Evolutionary conservation across 1,139 yeast genomes (phyloP).

Genomic region (Zygosaccharomyces sapae): DNA sequence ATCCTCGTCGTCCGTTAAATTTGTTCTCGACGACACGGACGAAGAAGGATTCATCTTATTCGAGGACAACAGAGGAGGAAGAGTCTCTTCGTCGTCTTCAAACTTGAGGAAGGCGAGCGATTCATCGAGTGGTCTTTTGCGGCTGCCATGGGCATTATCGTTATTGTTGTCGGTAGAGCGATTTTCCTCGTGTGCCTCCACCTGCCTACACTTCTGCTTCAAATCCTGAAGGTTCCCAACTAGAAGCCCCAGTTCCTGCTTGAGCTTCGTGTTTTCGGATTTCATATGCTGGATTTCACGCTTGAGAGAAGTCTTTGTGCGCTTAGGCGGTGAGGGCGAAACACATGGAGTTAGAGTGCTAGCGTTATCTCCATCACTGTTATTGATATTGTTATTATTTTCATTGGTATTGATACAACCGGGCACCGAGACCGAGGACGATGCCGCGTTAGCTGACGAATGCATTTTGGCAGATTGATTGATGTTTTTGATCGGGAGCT

Average conservation of each 20-base stretch:
- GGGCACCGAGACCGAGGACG: background rate
- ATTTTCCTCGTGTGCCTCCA: constrained; percentile 3
- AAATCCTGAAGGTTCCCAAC: constrained; percentile 26
- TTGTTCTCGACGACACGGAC: constrained; percentile 20
- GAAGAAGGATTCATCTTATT: constrained; percentile 21
- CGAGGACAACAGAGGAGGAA: constrained; percentile 16
- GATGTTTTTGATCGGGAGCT: constrained; percentile 8
- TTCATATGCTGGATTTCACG: constrained; percentile 25
- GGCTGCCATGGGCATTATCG: background rate
- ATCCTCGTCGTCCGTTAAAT: constrained; percentile 25
- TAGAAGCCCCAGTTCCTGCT: constrained; percentile 25
- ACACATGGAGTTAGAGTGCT: background rate
- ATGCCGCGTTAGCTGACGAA: background rate
- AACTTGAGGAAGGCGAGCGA: constrained; percentile 32
- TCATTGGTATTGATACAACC: background rate
- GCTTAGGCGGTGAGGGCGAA: constrained; percentile 9
- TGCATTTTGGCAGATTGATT: background rate
- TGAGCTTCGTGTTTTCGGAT: constrained; percentile 25
- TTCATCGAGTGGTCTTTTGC: constrained; percentile 19
- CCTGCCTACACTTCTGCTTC: constrained; percentile 19
- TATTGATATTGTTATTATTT: background rate
- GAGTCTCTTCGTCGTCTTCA: constrained; percentile 31
- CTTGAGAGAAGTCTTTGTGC: constrained; percentile 17
- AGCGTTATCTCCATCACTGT: background rate
- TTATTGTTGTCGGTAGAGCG: background rate